Base-by-base conservation (phyloP, 352 stramenopile species). In the Phytophthora syringae region DNA sequence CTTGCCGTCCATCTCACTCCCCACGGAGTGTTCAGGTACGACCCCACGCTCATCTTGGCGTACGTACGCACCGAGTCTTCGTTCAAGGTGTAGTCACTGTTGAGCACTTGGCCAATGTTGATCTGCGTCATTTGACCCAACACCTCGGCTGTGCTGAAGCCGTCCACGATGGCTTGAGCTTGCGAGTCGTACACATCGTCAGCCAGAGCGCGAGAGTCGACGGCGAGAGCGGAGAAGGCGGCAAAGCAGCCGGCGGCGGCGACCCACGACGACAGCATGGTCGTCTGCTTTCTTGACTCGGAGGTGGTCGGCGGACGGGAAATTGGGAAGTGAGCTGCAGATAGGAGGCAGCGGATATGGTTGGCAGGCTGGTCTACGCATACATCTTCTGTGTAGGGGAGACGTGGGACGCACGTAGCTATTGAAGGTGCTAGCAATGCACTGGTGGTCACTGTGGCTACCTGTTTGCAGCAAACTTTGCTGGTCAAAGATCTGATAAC, bases 91-190 rank as follows among this genome's bases (percentile, higher is more conserved):
- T 74, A 73, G 59, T 95, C 71, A 15, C 71, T 58, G 48, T 84
- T 77, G 39, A 97, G 60, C 12, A 97, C 72, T 20, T 86, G 74
- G 30, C 66, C 80, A 44, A 97, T 86, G 53, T 94, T 88, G 32
- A 98, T 83, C 72, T 98, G 92, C 20, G 88, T 90, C 89, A 98
- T 96, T 60, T 98, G 92, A 1, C 89, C 89, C 11, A 98, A 64
- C 57, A 90, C 79, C 13, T 90, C 20, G 2, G 49, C 79, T 20
- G 86, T 67, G 28, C 60, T 77, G 70, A 88, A 79, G 52, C 61
- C 59, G 55, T 74, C 66, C 30, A 92, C 70, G 52, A 93, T 91
- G 25, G 67, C 65, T 39, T 87, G 60, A 3, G 75, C 79, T 37
- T 79, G 60, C 10, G 70, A 59, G 28, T 85, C 81, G 52, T 60